Evolutionary conservation across 768 basidiomycete species (phyloP).

Genomic region (Tylopilus balloui): DNA sequence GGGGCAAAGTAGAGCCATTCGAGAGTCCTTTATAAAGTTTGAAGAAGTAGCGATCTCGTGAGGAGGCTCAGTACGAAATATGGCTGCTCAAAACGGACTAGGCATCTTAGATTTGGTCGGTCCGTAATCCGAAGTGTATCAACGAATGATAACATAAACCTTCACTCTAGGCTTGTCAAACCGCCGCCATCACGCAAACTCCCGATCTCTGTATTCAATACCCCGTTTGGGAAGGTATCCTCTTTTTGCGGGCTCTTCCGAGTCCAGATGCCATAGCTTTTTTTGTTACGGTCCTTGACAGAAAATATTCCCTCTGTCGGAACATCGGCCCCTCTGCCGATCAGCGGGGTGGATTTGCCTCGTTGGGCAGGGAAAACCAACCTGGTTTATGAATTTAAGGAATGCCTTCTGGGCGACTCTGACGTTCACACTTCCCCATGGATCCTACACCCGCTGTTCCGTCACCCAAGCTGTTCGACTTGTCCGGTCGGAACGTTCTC

Average conservation of each 20-base stretch:
- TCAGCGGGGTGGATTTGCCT: constrained; percentile 28
- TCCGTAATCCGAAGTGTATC: constrained; percentile 30
- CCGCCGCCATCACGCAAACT: constrained; percentile 20
- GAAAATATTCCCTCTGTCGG: constrained; percentile 15
- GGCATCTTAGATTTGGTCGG: constrained; percentile 22
- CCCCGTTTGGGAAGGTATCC: constrained; percentile 20
- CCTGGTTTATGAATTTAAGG: constrained; percentile 20
- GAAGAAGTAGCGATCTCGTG: constrained; percentile 33
- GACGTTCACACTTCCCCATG: constrained; percentile 33
- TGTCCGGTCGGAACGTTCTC: constrained; percentile 63
- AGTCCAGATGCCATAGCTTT: constrained; percentile 9
- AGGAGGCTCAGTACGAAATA: constrained; percentile 28
- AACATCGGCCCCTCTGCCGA: constrained; percentile 29
- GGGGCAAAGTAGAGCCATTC: constrained; percentile 24
- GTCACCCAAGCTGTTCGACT: constrained; percentile 59
- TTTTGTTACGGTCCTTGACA: background rate
- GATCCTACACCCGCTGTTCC: constrained; percentile 48
- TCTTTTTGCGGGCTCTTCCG: constrained; percentile 10
- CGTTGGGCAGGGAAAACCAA: background rate
- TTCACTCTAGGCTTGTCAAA: constrained; percentile 21
- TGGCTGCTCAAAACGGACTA: constrained; percentile 22
- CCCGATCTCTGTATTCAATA: constrained; percentile 25
- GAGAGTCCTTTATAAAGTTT: constrained; percentile 32
- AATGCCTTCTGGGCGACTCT: constrained; percentile 6
- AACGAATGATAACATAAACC: constrained; percentile 27